A percentile compares a stretch with the other conserved stretches of the same genome.
These are phyloP conservation scores for Basidiobolus heterosporus DNA, from an alignment of 371 early-diverging fungal genomes.

Conservation along the genomic window DNA sequence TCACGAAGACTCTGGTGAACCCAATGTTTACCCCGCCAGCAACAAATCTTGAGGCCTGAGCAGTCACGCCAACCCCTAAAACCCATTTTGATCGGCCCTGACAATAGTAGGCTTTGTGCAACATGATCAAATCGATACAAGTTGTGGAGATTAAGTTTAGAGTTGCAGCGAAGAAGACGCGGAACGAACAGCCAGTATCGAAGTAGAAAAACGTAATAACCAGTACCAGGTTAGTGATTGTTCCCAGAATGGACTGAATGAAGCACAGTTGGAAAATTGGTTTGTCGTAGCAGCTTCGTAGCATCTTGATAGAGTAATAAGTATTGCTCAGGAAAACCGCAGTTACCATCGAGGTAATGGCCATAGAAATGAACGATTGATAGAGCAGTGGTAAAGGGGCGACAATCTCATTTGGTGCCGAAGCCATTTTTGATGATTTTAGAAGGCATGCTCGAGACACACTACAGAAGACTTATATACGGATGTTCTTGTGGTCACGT, in stretches of 20 bases:
- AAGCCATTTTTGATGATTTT: no score
- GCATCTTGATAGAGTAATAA: no score
- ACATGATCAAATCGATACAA: slow-evolving; percentile 4
- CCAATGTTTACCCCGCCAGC: slow-evolving; percentile 1
- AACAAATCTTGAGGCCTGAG: neutral
- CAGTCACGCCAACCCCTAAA: neutral
- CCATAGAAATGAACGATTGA: no score
- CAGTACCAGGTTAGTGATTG: slow-evolving; percentile 2
- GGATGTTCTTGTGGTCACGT: no score
- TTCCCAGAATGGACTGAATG: slow-evolving; percentile 2
- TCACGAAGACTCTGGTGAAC: neutral
- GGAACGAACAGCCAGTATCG: slow-evolving; percentile 1
- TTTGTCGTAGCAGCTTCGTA: neutral
- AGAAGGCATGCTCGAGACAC: no score
- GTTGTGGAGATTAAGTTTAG: slow-evolving; percentile 4
- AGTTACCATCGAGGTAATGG: no score
- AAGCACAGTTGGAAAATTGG: slow-evolving; percentile 4
- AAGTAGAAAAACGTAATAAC: slow-evolving; percentile 3
- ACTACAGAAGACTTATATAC: no score
- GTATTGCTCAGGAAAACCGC: no score
- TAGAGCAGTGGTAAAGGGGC: no score
- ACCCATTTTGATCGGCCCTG: neutral
- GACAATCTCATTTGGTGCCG: no score
- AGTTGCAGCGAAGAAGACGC: slow-evolving; percentile 1
- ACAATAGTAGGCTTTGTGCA: slow-evolving; percentile 2